A percentile compares a stretch with the other conserved stretches of the same genome.
Conservation (phyloP, 176 grass and related monocot species). For the Rhynchospora pubera region DNA sequence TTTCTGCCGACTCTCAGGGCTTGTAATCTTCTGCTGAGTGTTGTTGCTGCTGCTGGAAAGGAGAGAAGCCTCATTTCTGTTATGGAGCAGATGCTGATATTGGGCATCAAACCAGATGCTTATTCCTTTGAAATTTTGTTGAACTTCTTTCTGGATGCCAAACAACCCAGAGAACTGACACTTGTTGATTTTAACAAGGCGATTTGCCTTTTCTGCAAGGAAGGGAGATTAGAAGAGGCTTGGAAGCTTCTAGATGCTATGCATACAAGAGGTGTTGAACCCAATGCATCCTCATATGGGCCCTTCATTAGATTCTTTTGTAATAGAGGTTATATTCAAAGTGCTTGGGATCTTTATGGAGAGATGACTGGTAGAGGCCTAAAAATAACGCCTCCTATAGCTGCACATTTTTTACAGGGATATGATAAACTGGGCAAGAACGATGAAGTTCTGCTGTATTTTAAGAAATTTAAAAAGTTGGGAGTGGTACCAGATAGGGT, state of each 20-base stretch:
- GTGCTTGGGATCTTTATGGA: constrained; percentile 43
- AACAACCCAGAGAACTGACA: constrained; percentile 29
- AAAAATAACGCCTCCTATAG: constrained; percentile 35
- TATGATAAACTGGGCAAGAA: constrained; percentile 37
- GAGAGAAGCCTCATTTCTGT: constrained; percentile 22
- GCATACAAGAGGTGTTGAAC: no score
- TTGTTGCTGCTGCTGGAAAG: constrained; percentile 5
- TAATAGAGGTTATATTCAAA: no score
- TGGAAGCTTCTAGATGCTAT: constrained; percentile 65
- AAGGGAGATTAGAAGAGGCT: constrained; percentile 47
- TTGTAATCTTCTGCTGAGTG: constrained; percentile 47
- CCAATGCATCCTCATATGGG: no score
- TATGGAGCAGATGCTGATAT: constrained; percentile 41
- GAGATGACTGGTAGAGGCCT: constrained; percentile 50
- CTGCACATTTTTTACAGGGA: constrained; percentile 47
- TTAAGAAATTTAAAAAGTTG: constrained; percentile 47
- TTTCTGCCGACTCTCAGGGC: constrained; percentile 36
- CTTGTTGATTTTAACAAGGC: constrained; percentile 56
- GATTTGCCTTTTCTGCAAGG: constrained; percentile 63
- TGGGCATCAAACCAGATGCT: constrained; percentile 26
- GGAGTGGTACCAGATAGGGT: constrained; percentile 46
- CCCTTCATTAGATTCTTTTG: no score
- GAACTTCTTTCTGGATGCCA: constrained; percentile 41
- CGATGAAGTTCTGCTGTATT: constrained; percentile 37
- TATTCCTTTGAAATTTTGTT: constrained; percentile 37